Percentiles rank a stretch among this genome's conserved stretches.
Conservation (phyloP, 306 rosid species). For the Cucumis hystrix region DNA sequence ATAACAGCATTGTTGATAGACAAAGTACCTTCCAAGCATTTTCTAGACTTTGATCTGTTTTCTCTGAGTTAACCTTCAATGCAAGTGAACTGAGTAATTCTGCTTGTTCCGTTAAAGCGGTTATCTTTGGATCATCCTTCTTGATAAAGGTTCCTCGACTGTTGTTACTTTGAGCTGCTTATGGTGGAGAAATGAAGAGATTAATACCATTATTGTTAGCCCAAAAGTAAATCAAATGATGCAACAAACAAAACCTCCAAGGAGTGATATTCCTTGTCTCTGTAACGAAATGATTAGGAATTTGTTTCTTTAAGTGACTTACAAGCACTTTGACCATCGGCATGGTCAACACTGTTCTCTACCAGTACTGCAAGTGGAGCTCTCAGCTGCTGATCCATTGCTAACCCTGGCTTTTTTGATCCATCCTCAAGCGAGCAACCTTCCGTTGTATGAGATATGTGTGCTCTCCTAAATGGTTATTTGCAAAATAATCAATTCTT, state of each 20-base stretch:
- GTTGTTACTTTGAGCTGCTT: constrained; percentile 45
- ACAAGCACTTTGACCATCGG: constrained; percentile 41
- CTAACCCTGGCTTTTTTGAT: constrained; percentile 43
- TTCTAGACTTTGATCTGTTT: constrained; percentile 89
- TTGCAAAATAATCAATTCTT: background rate
- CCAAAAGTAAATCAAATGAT: background rate
- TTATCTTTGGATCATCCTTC: constrained; percentile 83
- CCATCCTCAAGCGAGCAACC: constrained; percentile 42
- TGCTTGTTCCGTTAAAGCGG: constrained; percentile 84
- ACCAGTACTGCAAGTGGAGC: constrained; percentile 73
- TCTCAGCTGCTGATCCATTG: constrained; percentile 42
- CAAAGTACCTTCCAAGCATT: constrained; percentile 77
- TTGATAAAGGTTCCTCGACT: constrained; percentile 57
- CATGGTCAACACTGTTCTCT: constrained; percentile 42
- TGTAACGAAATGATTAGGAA: constrained; percentile 5
- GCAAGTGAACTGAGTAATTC: constrained; percentile 86
- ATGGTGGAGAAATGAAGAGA: constrained; percentile 16
- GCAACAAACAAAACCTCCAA: background rate
- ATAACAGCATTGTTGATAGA: background rate
- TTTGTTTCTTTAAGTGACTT: constrained; percentile 13
- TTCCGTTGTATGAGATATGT: constrained; percentile 41
- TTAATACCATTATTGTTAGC: background rate
- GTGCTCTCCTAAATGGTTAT: constrained; percentile 43
- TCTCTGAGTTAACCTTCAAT: constrained; percentile 65
- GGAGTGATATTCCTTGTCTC: constrained; percentile 6